A percentile compares a stretch with the other conserved stretches of the same genome.
phyloP scores from a whole-genome alignment of 441 rosid species.

The Hura crepitans region DNA sequence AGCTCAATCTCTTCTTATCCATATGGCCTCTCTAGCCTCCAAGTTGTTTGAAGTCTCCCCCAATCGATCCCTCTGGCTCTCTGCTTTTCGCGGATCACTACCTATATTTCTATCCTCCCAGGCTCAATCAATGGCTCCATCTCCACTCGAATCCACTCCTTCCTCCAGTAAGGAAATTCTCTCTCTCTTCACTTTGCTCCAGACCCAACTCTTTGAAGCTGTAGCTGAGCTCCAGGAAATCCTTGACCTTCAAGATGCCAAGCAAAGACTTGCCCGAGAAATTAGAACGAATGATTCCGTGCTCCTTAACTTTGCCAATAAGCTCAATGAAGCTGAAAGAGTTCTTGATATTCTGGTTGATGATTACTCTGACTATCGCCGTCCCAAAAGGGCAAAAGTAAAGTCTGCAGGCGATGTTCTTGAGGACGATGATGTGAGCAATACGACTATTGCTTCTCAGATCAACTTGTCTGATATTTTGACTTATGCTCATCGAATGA shows the following conservation, averaged over 20 bases:
- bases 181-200: conserved; percentile 59
- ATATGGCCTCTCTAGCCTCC: conserved; percentile 68
- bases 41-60: conserved; percentile 73
- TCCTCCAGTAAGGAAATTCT: conserved; percentile 60
- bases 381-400: conserved; percentile 43
- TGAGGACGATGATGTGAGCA: conserved; percentile 24
- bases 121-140: conserved; percentile 41
- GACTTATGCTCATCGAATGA: conserved; percentile 78
- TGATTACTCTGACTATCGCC: conserved; percentile 75
- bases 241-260: conserved; percentile 79
- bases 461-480: conserved; percentile 65
- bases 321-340: conserved; percentile 68
- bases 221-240: conserved; percentile 89
- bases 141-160: conserved; percentile 50
- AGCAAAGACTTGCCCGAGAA: conserved; percentile 55
- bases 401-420: conserved; percentile 23
- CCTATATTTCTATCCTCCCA: conserved; percentile 69
- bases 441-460: conserved; percentile 70
- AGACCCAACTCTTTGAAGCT: conserved; percentile 81
- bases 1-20: conserved; percentile 81
- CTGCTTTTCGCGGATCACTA: conserved; percentile 62
- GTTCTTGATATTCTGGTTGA: conserved; percentile 78
- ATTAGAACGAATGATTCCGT: conserved; percentile 50
- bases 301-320: conserved; percentile 63
- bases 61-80: conserved; percentile 65